Evolutionary conservation across 176 grass and related monocot species (phyloP).

Genomic region (Olyra latifolia): DNA sequence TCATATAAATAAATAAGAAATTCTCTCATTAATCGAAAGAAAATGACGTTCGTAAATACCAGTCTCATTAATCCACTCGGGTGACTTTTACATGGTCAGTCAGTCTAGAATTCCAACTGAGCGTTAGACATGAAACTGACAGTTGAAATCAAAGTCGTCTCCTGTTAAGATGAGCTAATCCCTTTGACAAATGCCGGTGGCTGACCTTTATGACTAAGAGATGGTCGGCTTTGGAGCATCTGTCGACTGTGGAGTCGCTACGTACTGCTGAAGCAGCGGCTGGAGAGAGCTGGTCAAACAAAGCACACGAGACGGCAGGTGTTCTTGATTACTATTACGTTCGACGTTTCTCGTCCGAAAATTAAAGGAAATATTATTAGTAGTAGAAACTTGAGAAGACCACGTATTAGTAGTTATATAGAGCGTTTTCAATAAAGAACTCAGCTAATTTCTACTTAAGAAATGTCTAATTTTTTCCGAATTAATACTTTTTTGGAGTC

Average conservation of each 20-base stretch:
- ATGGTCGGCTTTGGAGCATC: neutral
- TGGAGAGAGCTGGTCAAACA: neutral
- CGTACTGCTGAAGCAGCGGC: neutral
- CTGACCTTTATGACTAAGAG: neutral
- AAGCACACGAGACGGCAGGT: neutral
- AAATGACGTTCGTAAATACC: too few relatives aligned
- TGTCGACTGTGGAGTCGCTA: neutral
- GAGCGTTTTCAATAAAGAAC: constrained; percentile 10
- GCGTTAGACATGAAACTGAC: neutral
- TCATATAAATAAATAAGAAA: too few relatives aligned
- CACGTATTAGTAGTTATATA: neutral
- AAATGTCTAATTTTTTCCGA: neutral
- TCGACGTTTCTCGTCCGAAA: neutral
- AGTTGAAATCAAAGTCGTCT: too few relatives aligned
- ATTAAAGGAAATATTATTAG: neutral
- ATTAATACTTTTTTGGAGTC: neutral
- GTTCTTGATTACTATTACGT: neutral
- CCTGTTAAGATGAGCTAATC: neutral
- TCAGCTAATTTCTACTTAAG: neutral
- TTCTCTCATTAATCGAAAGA: too few relatives aligned
- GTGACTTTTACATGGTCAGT: neutral
- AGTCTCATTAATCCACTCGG: too few relatives aligned
- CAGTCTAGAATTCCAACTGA: neutral
- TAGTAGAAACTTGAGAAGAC: neutral
- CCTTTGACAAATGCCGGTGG: neutral